A percentile compares a stretch with the other conserved stretches of the same genome.
Evolutionary conservation across 1,284 basidiomycete genomes (phyloP).

Genomic region (Gomphus sp.): DNA sequence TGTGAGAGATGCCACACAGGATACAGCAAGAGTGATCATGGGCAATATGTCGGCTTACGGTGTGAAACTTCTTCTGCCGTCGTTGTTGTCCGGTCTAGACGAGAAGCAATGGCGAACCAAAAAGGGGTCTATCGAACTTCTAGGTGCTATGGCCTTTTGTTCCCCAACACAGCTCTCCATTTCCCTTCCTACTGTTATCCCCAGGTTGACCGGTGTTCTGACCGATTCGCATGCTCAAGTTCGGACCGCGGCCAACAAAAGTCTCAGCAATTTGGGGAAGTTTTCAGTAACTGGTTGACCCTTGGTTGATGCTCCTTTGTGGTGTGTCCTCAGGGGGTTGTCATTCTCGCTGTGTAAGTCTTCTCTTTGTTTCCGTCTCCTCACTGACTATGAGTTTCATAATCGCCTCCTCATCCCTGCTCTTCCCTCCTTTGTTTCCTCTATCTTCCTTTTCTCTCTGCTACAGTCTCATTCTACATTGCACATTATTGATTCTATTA

Average conservation of each 20-base stretch:
- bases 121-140: conserved; percentile 95
- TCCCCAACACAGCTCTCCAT: conserved; percentile 92
- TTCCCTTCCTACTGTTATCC: conserved; percentile 95
- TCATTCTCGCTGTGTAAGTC: no score
- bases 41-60: conserved; percentile 90
- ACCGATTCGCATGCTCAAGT: conserved; percentile 99
- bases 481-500: no score
- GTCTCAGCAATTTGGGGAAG: conserved; percentile 95
- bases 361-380: no score
- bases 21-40: conserved; percentile 94
- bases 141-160: conserved; percentile 99
- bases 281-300: conserved; percentile 59
- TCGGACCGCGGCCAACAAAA: conserved; percentile 86
- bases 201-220: conserved; percentile 87
- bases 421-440: no score
- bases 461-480: no score
- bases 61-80: conserved; percentile 91
- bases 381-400: no score
- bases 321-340: no score
- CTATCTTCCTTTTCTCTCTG: no score
- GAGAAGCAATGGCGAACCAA: conserved; percentile 99
- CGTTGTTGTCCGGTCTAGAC: conserved; percentile 84
- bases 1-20: conserved; percentile 92
- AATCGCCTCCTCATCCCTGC: no score
- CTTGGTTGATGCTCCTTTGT: no score